phyloP scores from a whole-genome alignment of 495 filamentous ascomycete species.

The Trichocladium uniseriatum region DNA sequence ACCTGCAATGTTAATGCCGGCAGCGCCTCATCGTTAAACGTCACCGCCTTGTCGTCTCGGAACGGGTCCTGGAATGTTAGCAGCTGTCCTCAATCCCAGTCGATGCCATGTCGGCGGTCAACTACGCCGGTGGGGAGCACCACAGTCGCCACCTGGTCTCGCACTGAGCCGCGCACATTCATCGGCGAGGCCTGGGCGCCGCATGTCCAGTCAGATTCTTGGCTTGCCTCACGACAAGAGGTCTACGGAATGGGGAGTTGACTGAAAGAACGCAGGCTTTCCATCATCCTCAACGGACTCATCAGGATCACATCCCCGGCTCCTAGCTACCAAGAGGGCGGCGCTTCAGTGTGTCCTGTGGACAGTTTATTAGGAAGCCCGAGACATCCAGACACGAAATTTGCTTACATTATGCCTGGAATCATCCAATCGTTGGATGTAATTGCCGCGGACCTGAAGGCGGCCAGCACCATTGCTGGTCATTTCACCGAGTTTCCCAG shows the following conservation, averaged over 20 bases:
- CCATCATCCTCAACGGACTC: conserved; percentile 23
- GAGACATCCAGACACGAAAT: conserved; percentile 10
- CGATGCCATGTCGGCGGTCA: conserved; percentile 21
- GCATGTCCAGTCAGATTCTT: conserved; percentile 15
- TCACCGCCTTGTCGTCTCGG: conserved; percentile 22
- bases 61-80: conserved; percentile 24
- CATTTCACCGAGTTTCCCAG: conserved; percentile 26
- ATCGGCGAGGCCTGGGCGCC: conserved; percentile 26
- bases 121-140: conserved; percentile 23
- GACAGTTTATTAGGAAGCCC: not conserved
- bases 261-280: conserved; percentile 9
- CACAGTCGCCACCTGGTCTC: conserved; percentile 19
- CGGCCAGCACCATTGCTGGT: conserved; percentile 18
- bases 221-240: not conserved
- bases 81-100: conserved; percentile 17
- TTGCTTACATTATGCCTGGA: conserved; percentile 22
- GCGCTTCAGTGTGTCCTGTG: not conserved
- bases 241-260: too few species aligned
- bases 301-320: conserved; percentile 23
- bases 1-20: too few species aligned
- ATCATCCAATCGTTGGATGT: conserved; percentile 17
- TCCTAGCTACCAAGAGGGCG: not conserved
- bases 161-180: conserved; percentile 17
- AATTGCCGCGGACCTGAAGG: conserved; percentile 23
- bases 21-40: conserved; percentile 9